These are phyloP conservation scores for Chrysanthemum makinoi DNA, from an alignment of 129 eudicot genomes.

Conservation along the genomic window DNA sequence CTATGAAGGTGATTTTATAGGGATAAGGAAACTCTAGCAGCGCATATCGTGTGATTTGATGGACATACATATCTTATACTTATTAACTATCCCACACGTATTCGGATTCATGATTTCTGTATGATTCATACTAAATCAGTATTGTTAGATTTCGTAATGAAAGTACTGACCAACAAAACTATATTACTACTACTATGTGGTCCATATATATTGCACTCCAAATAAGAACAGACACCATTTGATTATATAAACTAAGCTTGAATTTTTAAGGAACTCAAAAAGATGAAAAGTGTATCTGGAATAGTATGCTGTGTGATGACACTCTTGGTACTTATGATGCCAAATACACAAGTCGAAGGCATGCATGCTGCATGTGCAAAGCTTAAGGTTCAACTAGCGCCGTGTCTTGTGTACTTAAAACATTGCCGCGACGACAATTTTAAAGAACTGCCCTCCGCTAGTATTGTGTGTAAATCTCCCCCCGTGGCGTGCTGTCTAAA, in stretches of 20 bases:
- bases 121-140: constrained; percentile 10
- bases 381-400: constrained; percentile 1
- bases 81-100: constrained; percentile 11
- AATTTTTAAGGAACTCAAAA: not conserved
- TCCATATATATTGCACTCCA: too few relatives aligned
- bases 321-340: constrained; percentile 5
- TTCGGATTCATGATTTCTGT: constrained; percentile 18
- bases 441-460: not conserved
- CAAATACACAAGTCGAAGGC: constrained; percentile 3
- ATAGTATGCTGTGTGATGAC: constrained; percentile 7
- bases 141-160: constrained; percentile 18
- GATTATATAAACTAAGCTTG: not conserved
- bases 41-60: constrained; percentile 6
- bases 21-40: not conserved
- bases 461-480: not conserved
- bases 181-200: not conserved
- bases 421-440: not conserved
- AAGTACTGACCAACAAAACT: not conserved
- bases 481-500: constrained; percentile 15
- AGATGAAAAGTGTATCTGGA: constrained; percentile 13
- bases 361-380: not conserved
- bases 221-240: not conserved
- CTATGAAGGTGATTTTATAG: not conserved
- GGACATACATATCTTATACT: constrained; percentile 15
- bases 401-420: constrained; percentile 19